Percentiles rank a stretch among this genome's conserved stretches.
Evolutionary conservation across 2,329 filamentous ascomycete genomes (phyloP).

Genomic region (Aspergillus novoparasiticus): DNA sequence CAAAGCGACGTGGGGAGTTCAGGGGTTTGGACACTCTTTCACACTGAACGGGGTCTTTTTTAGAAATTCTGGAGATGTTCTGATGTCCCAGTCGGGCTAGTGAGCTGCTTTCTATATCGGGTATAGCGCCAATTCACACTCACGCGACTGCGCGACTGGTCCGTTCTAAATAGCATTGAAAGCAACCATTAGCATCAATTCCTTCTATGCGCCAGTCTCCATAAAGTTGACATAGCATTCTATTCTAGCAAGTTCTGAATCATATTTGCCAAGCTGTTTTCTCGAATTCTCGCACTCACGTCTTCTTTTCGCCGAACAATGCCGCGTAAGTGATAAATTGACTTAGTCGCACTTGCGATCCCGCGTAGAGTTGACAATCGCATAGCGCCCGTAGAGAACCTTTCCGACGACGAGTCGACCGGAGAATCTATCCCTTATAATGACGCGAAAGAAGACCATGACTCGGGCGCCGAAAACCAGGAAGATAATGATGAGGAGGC

Average conservation of each 20-base stretch:
- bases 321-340: slow-evolving; percentile 42
- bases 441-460: slow-evolving; percentile 22
- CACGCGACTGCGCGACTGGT: slow-evolving; percentile 32
- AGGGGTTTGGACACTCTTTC: slow-evolving; percentile 23
- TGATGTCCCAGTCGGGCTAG: slow-evolving; percentile 33
- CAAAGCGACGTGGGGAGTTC: slow-evolving; percentile 25
- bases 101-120: slow-evolving; percentile 41
- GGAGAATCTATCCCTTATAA: slow-evolving; percentile 43
- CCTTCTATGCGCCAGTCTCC: not conserved
- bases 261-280: slow-evolving; percentile 34
- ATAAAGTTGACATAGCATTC: not conserved
- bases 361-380: slow-evolving; percentile 17
- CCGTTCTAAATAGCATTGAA: slow-evolving; percentile 12
- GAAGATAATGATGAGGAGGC: slow-evolving; percentile 28
- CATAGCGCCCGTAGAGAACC: slow-evolving; percentile 34
- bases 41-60: slow-evolving; percentile 25
- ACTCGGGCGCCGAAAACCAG: slow-evolving; percentile 21
- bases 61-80: slow-evolving; percentile 39
- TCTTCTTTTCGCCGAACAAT: slow-evolving; percentile 30
- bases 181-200: slow-evolving; percentile 11
- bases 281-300: slow-evolving; percentile 26
- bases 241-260: not conserved
- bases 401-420: slow-evolving; percentile 40
- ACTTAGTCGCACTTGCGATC: slow-evolving; percentile 12
- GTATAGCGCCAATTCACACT: slow-evolving; percentile 36